These are phyloP conservation scores for Wolfiporia cocos DNA, from an alignment of 1,284 basidiomycete species.

Conservation along the genomic window DNA sequence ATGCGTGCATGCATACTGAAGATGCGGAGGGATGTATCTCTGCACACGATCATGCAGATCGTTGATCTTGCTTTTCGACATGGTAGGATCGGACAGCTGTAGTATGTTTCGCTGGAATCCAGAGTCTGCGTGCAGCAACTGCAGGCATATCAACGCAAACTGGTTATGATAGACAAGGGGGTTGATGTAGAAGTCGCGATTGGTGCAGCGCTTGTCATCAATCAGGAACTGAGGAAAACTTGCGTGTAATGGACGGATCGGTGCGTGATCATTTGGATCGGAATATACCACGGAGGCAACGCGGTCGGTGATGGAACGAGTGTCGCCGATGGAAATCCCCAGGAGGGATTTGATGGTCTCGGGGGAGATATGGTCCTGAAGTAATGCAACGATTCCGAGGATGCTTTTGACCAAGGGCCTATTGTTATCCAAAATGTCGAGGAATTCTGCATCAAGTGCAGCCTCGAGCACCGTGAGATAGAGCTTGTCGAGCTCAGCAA, in stretches of 20 bases:
- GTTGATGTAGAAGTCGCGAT: slow-evolving; percentile 1
- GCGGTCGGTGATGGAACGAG: not conserved
- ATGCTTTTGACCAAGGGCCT: not conserved
- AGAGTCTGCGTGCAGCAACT: not conserved
- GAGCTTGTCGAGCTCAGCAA: not conserved
- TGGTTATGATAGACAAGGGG: not conserved
- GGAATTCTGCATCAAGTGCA: not conserved
- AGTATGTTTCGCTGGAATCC: not conserved
- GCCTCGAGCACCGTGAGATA: no score
- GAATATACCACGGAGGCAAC: not conserved
- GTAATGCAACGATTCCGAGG: slow-evolving; percentile 1
- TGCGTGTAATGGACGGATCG: slow-evolving; percentile 5
- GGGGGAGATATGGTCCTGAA: slow-evolving; percentile 3
- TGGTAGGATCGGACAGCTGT: not conserved
- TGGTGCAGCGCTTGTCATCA: slow-evolving; percentile 1
- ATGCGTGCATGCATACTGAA: slow-evolving; percentile 5
- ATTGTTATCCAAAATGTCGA: no score
- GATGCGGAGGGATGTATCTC: not conserved
- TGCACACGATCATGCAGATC: not conserved
- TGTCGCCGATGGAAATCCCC: not conserved
- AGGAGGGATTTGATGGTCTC: not conserved
- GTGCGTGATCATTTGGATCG: not conserved
- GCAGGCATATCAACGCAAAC: not conserved
- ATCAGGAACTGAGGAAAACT: slow-evolving; percentile 7
- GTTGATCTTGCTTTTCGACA: not conserved